Evolutionary conservation across 1,139 yeast species (phyloP).

Genomic region (Protomyces inouyei): DNA sequence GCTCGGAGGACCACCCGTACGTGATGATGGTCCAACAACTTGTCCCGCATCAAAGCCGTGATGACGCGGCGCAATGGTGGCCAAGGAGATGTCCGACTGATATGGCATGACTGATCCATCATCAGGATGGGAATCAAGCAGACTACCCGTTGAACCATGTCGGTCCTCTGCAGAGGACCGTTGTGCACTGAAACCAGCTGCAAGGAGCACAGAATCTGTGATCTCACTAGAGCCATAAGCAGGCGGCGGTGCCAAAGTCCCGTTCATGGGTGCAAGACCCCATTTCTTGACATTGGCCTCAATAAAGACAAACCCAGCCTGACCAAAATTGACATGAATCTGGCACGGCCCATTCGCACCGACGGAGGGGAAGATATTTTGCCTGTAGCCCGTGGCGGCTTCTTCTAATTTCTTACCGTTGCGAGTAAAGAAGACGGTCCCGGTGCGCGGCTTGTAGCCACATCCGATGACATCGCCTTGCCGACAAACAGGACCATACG

Average conservation of each 20-base stretch:
- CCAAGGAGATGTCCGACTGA: slow-evolving; percentile 14
- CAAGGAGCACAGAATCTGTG: slow-evolving; percentile 11
- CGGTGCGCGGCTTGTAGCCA: slow-evolving; percentile 75
- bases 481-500: slow-evolving; percentile 62
- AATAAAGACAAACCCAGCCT: slow-evolving; percentile 84
- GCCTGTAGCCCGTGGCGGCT: slow-evolving; percentile 57
- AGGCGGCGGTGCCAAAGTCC: slow-evolving; percentile 72
- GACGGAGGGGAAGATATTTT: slow-evolving; percentile 84
- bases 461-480: slow-evolving; percentile 92
- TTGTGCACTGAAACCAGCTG: slow-evolving; percentile 24
- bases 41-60: not conserved
- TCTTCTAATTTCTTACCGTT: slow-evolving; percentile 87
- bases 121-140: not conserved
- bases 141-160: not conserved
- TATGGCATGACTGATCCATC: slow-evolving; percentile 1
- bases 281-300: slow-evolving; percentile 93
- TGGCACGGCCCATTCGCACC: slow-evolving; percentile 74
- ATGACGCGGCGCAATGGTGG: slow-evolving; percentile 14
- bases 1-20: slow-evolving; percentile 14
- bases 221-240: slow-evolving; percentile 47
- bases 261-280: slow-evolving; percentile 77
- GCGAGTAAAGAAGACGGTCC: slow-evolving; percentile 81
- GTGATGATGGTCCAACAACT: slow-evolving; percentile 9
- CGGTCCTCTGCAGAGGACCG: not conserved
- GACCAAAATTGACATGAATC: slow-evolving; percentile 82